Percentiles rank a stretch among this genome's conserved stretches.
These are phyloP conservation scores for Suhomyces anneliseae DNA, from an alignment of 1,139 yeast genomes.

Conservation along the genomic window DNA sequence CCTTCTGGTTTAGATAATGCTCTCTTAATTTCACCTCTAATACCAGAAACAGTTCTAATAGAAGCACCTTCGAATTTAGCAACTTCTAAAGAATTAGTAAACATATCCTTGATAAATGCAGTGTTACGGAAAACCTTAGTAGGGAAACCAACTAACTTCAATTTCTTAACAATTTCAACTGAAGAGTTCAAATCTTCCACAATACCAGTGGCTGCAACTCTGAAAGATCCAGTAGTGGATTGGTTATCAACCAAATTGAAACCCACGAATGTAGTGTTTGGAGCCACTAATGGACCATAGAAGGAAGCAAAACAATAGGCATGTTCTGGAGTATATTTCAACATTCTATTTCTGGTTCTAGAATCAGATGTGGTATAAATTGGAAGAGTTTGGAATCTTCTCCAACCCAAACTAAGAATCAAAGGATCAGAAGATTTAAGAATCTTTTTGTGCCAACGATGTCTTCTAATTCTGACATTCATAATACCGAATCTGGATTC, in stretches of 20 bases:
- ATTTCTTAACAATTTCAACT: conserved; percentile 90
- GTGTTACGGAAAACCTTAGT: conserved; percentile 92
- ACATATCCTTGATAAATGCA: conserved; percentile 97
- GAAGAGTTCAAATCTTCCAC: conserved; percentile 90
- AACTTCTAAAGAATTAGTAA: conserved; percentile 85
- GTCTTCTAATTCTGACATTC: conserved; percentile 93
- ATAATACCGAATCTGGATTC: conserved; percentile 92
- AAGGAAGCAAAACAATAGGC: conserved; percentile 95
- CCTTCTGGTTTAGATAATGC: conserved; percentile 96
- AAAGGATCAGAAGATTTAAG: conserved; percentile 95
- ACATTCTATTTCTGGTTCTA: conserved; percentile 95
- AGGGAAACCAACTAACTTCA: conserved; percentile 94
- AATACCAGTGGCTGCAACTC: conserved; percentile 97
- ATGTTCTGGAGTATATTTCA: conserved; percentile 98
- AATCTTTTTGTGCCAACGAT: conserved; percentile 98
- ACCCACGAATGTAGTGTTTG: conserved; percentile 96
- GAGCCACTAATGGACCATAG: conserved; percentile 96
- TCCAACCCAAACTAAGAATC: conserved; percentile 93
- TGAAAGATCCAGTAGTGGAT: conserved; percentile 84
- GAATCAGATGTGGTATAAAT: conserved; percentile 96
- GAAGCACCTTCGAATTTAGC: conserved; percentile 98
- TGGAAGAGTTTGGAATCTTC: conserved; percentile 96
- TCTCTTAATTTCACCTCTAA: conserved; percentile 94
- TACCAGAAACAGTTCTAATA: conserved; percentile 93
- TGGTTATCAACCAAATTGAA: conserved; percentile 83